Evolutionary conservation across 2,329 filamentous ascomycete genomes (phyloP).

Genomic region (Hypoxylon sp.): DNA sequence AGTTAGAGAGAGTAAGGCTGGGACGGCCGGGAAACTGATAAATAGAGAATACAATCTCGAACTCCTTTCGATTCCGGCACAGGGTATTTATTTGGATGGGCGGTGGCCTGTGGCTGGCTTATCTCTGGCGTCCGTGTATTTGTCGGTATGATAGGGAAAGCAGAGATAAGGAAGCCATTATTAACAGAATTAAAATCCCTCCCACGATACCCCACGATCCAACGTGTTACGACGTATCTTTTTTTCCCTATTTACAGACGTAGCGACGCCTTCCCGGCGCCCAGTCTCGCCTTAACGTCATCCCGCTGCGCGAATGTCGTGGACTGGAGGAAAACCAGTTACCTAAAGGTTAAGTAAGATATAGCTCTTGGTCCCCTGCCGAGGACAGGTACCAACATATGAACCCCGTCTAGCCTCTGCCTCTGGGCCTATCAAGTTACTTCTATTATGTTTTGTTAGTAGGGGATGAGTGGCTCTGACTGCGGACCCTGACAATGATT

Average conservation of each 20-base stretch:
- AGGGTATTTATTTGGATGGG: constrained; percentile 43
- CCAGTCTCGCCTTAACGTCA: constrained; percentile 36
- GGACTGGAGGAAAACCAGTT: constrained; percentile 31
- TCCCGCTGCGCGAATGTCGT: constrained; percentile 38
- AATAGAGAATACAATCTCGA: constrained; percentile 27
- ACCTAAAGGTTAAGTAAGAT: constrained; percentile 44
- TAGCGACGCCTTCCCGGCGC: constrained; percentile 30
- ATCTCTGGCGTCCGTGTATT: constrained; percentile 41
- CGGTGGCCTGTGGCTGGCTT: constrained; percentile 40
- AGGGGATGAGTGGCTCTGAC: constrained; percentile 3
- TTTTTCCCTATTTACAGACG: constrained; percentile 34
- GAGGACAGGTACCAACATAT: constrained; percentile 18
- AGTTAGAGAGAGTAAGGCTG: constrained; percentile 4
- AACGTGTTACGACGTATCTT: constrained; percentile 37
- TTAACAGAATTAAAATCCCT: constrained; percentile 44
- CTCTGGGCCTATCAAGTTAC: constrained; percentile 27
- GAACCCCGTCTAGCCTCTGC: constrained; percentile 15
- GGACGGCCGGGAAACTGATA: constrained; percentile 21
- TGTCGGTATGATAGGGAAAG: constrained; percentile 40
- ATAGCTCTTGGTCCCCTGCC: constrained; percentile 30
- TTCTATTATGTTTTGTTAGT: constrained; percentile 6
- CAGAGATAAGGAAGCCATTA: constrained; percentile 45
- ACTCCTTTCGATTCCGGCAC: constrained; percentile 26
- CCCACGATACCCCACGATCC: constrained; percentile 44
- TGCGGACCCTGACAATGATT: constrained; percentile 17